Percentiles rank a stretch among this genome's conserved stretches.
These are phyloP conservation scores for Xylariaceae sp. DNA, from an alignment of 2,329 filamentous ascomycete genomes.

Conservation along the genomic window DNA sequence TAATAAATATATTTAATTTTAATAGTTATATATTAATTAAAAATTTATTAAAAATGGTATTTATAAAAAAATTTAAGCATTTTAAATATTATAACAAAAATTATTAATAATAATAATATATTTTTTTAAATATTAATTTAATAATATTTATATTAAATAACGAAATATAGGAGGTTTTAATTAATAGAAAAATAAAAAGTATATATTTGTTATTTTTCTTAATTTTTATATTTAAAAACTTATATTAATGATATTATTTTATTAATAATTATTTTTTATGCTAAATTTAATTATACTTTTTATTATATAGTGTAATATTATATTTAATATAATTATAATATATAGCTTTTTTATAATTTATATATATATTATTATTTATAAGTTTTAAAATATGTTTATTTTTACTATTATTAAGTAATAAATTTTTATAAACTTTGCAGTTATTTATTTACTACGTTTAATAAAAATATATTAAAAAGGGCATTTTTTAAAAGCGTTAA, in stretches of 20 bases:
- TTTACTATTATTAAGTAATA: neutral
- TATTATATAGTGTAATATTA: neutral
- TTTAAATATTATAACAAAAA: too few relatives aligned
- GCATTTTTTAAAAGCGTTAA: neutral
- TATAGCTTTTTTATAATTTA: neutral
- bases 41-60: too few relatives aligned
- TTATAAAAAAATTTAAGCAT: too few relatives aligned
- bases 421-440: neutral
- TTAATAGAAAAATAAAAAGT: too few relatives aligned
- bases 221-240: neutral
- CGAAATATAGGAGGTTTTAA: too few relatives aligned
- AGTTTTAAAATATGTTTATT: neutral
- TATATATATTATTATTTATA: neutral
- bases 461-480: neutral
- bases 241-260: neutral
- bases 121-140: too few relatives aligned
- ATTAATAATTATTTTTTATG: neutral
- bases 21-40: too few relatives aligned
- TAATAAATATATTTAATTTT: too few relatives aligned
- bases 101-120: too few relatives aligned
- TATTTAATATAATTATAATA: neutral
- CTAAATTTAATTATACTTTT: neutral
- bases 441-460: neutral
- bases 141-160: too few relatives aligned
- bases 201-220: neutral